Evolutionary conservation across 2,329 filamentous ascomycete species (phyloP).

Genomic region (Monascus ruber): DNA sequence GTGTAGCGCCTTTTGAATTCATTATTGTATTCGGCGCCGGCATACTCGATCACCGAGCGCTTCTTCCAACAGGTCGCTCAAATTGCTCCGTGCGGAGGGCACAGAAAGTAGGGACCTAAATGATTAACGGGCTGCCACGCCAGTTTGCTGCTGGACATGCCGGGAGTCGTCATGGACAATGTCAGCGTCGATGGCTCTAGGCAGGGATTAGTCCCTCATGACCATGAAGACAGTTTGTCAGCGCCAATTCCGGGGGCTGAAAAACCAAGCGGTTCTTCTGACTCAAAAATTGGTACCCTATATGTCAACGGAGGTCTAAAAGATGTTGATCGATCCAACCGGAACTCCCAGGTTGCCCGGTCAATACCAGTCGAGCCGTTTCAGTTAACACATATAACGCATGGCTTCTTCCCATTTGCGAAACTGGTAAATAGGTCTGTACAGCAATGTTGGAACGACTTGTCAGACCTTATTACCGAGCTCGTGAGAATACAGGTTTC

Average conservation of each 20-base stretch:
- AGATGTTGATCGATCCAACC: constrained; percentile 4
- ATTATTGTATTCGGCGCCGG: constrained; percentile 14
- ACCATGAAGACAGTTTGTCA: constrained; percentile 15
- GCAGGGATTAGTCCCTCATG: constrained; percentile 11
- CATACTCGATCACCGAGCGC: constrained; percentile 8
- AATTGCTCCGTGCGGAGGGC: constrained; percentile 17
- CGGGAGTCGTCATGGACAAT: constrained; percentile 33
- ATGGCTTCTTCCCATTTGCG: constrained; percentile 65
- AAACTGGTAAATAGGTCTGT: constrained; percentile 65
- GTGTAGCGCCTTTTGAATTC: constrained; percentile 9
- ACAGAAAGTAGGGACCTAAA: constrained; percentile 17
- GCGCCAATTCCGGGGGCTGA: constrained; percentile 6
- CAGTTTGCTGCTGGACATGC: constrained; percentile 22
- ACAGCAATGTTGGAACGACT: constrained; percentile 69
- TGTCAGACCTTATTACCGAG: constrained; percentile 58
- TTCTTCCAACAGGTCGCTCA: constrained; percentile 9
- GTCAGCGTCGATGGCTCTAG: constrained; percentile 17
- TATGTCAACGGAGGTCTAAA: constrained; percentile 18
- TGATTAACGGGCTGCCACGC: constrained; percentile 6
- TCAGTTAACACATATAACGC: constrained; percentile 56
- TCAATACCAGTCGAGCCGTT: constrained; percentile 26
- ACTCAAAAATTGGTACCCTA: constrained; percentile 12
- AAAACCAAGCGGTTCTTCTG: constrained; percentile 7
- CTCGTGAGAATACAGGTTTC: constrained; percentile 58
- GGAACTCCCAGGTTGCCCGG: constrained; percentile 1